phyloP scores from a whole-genome alignment of 192 early-diverging fungal species.

The Coemansia sp. region DNA sequence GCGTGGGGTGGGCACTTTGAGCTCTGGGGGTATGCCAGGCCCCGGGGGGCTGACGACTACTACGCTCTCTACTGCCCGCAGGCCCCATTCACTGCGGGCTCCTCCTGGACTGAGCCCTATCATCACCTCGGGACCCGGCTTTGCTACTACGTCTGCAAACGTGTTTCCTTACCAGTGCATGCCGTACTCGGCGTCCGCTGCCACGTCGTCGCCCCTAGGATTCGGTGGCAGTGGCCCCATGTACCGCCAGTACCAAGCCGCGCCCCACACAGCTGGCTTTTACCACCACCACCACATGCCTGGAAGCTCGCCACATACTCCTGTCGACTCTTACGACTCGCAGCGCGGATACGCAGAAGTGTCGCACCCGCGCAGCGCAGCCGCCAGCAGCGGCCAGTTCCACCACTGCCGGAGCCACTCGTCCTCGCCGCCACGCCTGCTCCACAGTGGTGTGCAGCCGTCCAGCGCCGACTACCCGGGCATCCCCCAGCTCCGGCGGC shows the following conservation, averaged over 20 bases:
- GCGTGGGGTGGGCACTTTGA: conserved; percentile 7
- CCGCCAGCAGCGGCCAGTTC: conserved; percentile 2
- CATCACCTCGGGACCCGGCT: conserved; percentile 28
- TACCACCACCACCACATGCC: background rate
- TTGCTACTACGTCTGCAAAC: conserved; percentile 29
- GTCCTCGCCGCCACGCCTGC: conserved; percentile 24
- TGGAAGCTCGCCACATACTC: conserved; percentile 6
- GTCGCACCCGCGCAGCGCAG: conserved; percentile 5
- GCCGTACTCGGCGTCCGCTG: conserved; percentile 39
- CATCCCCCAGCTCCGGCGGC: background rate
- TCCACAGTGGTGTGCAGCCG: background rate
- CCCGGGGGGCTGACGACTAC: conserved; percentile 5
- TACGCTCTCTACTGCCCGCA: conserved; percentile 24
- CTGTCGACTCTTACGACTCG: background rate
- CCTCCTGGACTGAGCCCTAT: conserved; percentile 48
- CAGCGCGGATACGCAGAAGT: conserved; percentile 4
- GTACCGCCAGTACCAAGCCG: conserved; percentile 1
- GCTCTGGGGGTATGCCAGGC: background rate
- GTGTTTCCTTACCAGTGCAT: conserved; percentile 22
- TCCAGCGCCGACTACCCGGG: background rate
- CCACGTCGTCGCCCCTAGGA: background rate
- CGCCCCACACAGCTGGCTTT: background rate
- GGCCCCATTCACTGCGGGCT: conserved; percentile 35
- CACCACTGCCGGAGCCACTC: conserved; percentile 29
- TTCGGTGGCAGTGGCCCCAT: background rate